Conservation (phyloP, 257 asterid species). For the Solanum peruvianum region DNA sequence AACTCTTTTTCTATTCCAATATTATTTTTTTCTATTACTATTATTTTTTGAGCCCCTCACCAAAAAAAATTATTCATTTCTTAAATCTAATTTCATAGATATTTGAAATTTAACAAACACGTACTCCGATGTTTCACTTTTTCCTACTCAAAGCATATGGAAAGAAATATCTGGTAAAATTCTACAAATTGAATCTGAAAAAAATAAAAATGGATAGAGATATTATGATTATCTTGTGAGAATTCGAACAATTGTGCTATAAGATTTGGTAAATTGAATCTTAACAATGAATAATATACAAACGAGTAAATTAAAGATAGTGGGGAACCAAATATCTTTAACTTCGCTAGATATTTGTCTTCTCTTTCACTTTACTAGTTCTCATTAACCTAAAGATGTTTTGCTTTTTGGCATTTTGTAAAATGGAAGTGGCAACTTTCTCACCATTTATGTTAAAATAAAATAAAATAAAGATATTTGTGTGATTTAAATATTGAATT, state of each 20-base stretch:
- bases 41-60: neutral
- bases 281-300: neutral
- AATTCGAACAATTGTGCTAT: too few species aligned
- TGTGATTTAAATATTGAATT: neutral
- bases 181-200: too few species aligned
- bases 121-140: too few species aligned
- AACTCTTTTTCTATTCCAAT: neutral
- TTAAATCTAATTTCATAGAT: neutral
- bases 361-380: neutral
- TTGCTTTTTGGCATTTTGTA: neutral
- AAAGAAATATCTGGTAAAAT: too few species aligned
- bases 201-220: too few species aligned
- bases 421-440: neutral
- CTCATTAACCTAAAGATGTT: neutral
- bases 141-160: too few species aligned
- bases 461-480: neutral
- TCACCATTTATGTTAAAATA: neutral
- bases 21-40: neutral
- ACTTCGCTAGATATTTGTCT: neutral
- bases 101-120: neutral
- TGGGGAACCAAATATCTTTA: neutral
- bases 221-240: too few species aligned
- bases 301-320: neutral
- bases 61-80: neutral
- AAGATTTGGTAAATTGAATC: neutral